Percentiles rank a stretch among this genome's conserved stretches.
These are phyloP conservation scores for Ormosia emarginata DNA, from an alignment of 306 rosid species.

Conservation along the genomic window DNA sequence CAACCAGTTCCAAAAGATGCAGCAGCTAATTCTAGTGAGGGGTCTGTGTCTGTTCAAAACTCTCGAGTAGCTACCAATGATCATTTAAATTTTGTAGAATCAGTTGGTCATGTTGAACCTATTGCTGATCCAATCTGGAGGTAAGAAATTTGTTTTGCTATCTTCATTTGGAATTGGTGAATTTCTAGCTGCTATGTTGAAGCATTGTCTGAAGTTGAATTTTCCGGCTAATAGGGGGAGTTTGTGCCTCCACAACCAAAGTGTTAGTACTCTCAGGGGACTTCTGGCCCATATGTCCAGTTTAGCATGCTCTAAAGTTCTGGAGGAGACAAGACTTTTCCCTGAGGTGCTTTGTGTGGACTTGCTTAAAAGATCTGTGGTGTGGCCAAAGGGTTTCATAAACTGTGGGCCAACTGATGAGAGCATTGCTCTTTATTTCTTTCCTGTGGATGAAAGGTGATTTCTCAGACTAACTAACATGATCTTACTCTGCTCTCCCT, in stretches of 20 bases:
- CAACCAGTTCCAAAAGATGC: background rate
- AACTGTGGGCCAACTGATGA: constrained; percentile 39
- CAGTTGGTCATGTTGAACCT: constrained; percentile 33
- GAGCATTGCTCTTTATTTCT: constrained; percentile 66
- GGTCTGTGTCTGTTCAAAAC: background rate
- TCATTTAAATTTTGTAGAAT: background rate
- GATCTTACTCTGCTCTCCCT: background rate
- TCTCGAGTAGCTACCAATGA: background rate
- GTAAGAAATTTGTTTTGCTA: constrained; percentile 30
- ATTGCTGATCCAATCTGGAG: constrained; percentile 67
- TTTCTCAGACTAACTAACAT: background rate
- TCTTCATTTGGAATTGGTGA: background rate
- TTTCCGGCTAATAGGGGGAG: constrained; percentile 54
- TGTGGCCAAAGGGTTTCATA: constrained; percentile 70
- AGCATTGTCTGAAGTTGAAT: constrained; percentile 12
- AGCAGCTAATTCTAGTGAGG: constrained; percentile 9
- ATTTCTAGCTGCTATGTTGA: background rate
- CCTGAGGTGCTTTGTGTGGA: constrained; percentile 42
- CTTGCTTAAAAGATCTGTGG: constrained; percentile 36
- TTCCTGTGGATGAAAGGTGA: constrained; percentile 62
- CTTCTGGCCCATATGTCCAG: constrained; percentile 59
- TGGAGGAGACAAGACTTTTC: constrained; percentile 43
- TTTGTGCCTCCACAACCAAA: constrained; percentile 26
- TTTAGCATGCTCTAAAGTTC: constrained; percentile 57
- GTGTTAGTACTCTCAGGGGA: constrained; percentile 12